Evolutionary conservation across 2,329 filamentous ascomycete genomes (phyloP), one percentile per base, ranked within the genome.

Genomic region (Penicillium capsulatum): DNA sequence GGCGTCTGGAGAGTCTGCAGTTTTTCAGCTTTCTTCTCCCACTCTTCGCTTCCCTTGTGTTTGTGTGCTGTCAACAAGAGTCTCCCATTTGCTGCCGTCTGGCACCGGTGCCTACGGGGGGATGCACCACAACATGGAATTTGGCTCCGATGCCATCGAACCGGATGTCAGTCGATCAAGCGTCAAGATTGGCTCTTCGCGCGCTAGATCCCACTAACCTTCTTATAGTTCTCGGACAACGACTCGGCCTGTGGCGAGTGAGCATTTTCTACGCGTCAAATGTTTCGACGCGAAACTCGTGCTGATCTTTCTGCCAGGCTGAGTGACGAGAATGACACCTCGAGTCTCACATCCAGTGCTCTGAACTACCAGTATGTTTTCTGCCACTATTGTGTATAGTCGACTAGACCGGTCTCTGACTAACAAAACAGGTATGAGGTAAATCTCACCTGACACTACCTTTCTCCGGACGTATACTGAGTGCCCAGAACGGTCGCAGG

Each of bases 391-490:
- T n/a, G n/a, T n/a, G n/a, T n/a, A n/a, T n/a, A n/a, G n/a, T n/a
- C n/a, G n/a, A n/a, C n/a, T n/a, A n/a, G n/a, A n/a, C n/a, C n/a
- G n/a, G n/a, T n/a, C n/a, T n/a, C n/a, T n/a, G n/a, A n/a, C n/a
- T n/a, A n/a, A n/a, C n/a, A n/a, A n/a, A n/a, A n/a, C 27, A 61
- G 58, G 53, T 62, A 61, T 41, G 59, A 62, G 56, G 59, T 61
- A 55, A 13, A 28, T 14, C 22, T n/a, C n/a, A n/a, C n/a, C n/a
- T n/a, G n/a, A n/a, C n/a, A n/a, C n/a, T n/a, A n/a, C n/a, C n/a
- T n/a, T n/a, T n/a, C n/a, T n/a, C n/a, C n/a, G n/a, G n/a, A n/a
- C n/a, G n/a, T n/a, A n/a, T n/a, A n/a, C n/a, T n/a, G n/a, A n/a
- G n/a, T n/a, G n/a, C n/a, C n/a, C n/a, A n/a, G 55, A 59, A 60